A percentile compares a stretch with the other conserved stretches of the same genome.
phyloP scores from a whole-genome alignment of 1,284 basidiomycete genomes.

The Irpex sp. region DNA sequence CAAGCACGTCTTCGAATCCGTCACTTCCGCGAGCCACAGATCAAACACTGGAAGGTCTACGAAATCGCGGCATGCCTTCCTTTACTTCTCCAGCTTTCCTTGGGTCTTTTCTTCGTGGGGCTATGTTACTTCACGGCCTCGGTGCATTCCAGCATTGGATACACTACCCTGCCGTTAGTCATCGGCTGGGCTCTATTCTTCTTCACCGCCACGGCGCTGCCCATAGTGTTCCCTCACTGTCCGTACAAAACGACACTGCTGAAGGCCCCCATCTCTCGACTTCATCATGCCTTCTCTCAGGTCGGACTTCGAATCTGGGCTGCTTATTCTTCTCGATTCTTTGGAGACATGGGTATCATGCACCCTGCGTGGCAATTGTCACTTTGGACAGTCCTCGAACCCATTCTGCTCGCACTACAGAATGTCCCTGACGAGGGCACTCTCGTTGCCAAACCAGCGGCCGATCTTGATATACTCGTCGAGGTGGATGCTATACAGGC shows the following conservation, averaged over 20 bases:
- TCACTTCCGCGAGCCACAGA: conserved; percentile 5
- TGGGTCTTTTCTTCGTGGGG: conserved; percentile 15
- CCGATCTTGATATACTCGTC: not conserved
- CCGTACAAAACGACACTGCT: conserved; percentile 3
- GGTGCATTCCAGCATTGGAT: conserved; percentile 3
- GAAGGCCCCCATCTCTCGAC: not conserved
- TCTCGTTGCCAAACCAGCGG: not conserved
- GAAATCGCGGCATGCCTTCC: conserved; percentile 14
- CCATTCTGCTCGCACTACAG: not conserved
- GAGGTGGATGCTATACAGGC: not conserved
- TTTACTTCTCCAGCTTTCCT: conserved; percentile 13
- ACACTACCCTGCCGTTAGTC: not conserved
- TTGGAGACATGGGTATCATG: not conserved
- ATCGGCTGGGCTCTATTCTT: not conserved
- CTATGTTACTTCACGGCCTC: conserved; percentile 10
- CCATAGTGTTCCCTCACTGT: not conserved
- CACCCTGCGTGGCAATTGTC: not conserved
- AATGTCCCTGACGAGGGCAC: not conserved
- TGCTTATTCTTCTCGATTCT: not conserved
- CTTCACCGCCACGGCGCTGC: not conserved
- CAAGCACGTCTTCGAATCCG: conserved; percentile 1
- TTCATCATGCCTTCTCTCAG: not conserved
- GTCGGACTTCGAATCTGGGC: not conserved
- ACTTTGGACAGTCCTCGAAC: not conserved
- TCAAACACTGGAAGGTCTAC: conserved; percentile 8